These are phyloP conservation scores for Populus hybrid DNA, from an alignment of 441 rosid genomes.

Conservation along the genomic window DNA sequence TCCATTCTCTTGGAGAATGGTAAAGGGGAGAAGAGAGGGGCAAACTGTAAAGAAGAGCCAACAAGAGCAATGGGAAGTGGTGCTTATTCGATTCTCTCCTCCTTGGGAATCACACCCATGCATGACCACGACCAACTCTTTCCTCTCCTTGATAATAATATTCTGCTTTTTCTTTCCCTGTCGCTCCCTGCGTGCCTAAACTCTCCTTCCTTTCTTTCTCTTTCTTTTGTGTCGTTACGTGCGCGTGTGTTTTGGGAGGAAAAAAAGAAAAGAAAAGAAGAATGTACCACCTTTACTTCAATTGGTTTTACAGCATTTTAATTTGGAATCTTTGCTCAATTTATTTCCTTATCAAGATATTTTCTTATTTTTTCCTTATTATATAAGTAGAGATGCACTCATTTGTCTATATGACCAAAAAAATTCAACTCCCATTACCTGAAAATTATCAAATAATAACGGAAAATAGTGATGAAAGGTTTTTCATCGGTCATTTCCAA, in stretches of 20 bases:
- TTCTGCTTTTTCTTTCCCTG: neutral
- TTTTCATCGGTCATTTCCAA: no score
- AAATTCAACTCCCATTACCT: accelerated
- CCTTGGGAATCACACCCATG: constrained; percentile 82
- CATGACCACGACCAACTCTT: constrained; percentile 59
- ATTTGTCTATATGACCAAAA: no score
- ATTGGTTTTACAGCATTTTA: neutral
- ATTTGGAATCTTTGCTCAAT: neutral
- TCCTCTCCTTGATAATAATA: neutral
- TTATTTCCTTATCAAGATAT: neutral
- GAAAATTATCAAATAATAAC: no score
- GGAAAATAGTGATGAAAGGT: no score
- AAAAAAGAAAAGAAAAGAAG: neutral
- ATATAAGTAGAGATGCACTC: no score
- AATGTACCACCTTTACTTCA: constrained; percentile 17
- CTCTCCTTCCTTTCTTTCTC: neutral
- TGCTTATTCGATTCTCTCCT: constrained; percentile 57
- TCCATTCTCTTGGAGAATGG: constrained; percentile 95
- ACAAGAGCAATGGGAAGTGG: constrained; percentile 31
- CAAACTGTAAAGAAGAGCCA: constrained; percentile 47
- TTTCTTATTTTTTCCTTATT: no score
- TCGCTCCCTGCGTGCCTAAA: neutral
- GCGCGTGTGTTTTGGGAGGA: constrained; percentile 9
- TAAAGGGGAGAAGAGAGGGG: constrained; percentile 44
- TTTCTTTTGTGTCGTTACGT: constrained; percentile 9